A percentile compares a stretch with the other conserved stretches of the same genome.
Evolutionary conservation across 495 filamentous ascomycete species (phyloP).

Genomic region (Xeromyces bisporus): DNA sequence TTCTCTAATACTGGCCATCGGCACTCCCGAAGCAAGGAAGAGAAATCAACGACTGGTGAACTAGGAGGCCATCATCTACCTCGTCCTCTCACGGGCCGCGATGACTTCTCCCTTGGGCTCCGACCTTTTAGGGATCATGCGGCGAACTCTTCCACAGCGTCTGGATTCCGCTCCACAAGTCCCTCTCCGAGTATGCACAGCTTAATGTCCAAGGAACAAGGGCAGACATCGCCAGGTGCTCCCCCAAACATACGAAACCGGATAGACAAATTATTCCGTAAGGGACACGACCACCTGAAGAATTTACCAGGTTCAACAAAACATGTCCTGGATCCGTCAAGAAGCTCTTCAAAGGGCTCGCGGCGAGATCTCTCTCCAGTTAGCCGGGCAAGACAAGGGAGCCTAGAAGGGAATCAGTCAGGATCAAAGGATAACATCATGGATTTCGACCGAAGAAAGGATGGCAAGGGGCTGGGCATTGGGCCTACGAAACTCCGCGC

Average conservation of each 20-base stretch:
- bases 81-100: constrained; percentile 48
- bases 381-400: constrained; percentile 25
- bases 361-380: constrained; percentile 34
- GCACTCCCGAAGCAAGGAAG: constrained; percentile 55
- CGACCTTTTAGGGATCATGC: constrained; percentile 33
- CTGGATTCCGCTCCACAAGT: constrained; percentile 46
- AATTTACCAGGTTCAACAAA: constrained; percentile 38
- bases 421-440: constrained; percentile 12
- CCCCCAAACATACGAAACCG: constrained; percentile 47
- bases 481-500: constrained; percentile 15
- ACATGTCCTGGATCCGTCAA: constrained; percentile 28
- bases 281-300: constrained; percentile 32
- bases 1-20: constrained; percentile 61
- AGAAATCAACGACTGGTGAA: constrained; percentile 36
- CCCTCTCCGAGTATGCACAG: constrained; percentile 58
- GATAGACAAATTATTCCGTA: constrained; percentile 46
- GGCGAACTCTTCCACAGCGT: constrained; percentile 31
- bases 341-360: constrained; percentile 24
- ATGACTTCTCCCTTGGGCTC: constrained; percentile 44
- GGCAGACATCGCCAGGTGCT: constrained; percentile 41
- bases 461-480: constrained; percentile 23
- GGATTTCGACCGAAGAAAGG: constrained; percentile 30
- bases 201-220: constrained; percentile 26
- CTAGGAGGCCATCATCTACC: constrained; percentile 22
- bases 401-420: constrained; percentile 19